Conservation (phyloP, 495 filamentous ascomycete species). For the Bathelium albidoporum region DNA sequence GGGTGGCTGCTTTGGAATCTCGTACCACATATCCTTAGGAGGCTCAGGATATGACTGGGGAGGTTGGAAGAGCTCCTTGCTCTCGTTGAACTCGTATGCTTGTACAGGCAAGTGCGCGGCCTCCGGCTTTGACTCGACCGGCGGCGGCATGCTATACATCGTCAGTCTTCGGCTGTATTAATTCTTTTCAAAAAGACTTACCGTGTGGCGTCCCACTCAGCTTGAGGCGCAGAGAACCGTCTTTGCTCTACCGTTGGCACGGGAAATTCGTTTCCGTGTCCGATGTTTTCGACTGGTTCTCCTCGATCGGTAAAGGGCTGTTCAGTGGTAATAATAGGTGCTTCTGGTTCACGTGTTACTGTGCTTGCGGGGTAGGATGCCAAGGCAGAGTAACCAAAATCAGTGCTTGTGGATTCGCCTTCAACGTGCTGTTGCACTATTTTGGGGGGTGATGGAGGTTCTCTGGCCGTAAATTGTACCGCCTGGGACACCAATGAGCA, state of each 20-base stretch:
- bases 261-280: conserved; percentile 30
- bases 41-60: conserved; percentile 69
- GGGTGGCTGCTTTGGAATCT: conserved; percentile 55
- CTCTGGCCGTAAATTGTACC: not conserved
- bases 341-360: conserved; percentile 15
- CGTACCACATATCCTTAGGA: conserved; percentile 74
- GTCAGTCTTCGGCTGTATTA: no score
- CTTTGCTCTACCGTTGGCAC: conserved; percentile 37
- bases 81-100: conserved; percentile 67
- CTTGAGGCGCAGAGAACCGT: conserved; percentile 39
- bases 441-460: conserved; percentile 16
- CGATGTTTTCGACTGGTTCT: conserved; percentile 29
- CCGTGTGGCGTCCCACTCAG: conserved; percentile 60
- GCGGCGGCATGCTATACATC: conserved; percentile 61
- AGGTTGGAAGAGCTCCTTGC: conserved; percentile 59
- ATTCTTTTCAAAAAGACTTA: no score
- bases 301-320: conserved; percentile 30
- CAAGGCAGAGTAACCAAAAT: conserved; percentile 22
- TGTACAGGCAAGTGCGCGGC: conserved; percentile 61
- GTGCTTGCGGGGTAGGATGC: conserved; percentile 9
- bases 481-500: conserved; percentile 2
- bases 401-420: conserved; percentile 24
- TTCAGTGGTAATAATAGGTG: conserved; percentile 21
- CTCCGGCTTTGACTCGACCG: conserved; percentile 63
- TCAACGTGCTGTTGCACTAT: conserved; percentile 33